phyloP scores from a whole-genome alignment of 495 filamentous ascomycete species.

The Lindgomyces ingoldianus region DNA sequence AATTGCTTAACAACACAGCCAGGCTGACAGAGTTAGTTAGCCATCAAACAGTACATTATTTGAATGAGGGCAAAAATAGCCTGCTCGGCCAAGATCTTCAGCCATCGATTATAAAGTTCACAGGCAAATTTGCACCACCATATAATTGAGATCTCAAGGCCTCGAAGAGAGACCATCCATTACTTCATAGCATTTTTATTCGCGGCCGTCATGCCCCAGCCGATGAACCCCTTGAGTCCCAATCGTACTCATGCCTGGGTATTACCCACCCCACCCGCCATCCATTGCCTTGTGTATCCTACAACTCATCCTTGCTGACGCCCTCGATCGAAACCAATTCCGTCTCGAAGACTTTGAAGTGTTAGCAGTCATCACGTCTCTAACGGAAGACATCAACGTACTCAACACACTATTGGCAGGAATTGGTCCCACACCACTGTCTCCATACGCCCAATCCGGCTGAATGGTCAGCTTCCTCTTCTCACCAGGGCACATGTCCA shows the following conservation, averaged over 20 bases:
- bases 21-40: no score
- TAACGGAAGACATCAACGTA: constrained; percentile 12
- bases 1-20: no score
- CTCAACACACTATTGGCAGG: constrained; percentile 44
- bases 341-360: constrained; percentile 46
- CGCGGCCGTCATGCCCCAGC: background rate
- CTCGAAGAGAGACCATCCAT: background rate
- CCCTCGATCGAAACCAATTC: constrained; percentile 47
- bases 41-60: background rate
- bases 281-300: background rate
- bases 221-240: background rate
- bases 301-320: constrained; percentile 43
- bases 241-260: background rate
- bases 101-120: background rate
- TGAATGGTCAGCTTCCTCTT: constrained; percentile 49
- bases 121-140: background rate
- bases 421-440: constrained; percentile 46
- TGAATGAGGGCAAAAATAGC: background rate
- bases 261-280: background rate
- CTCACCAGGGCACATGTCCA: constrained; percentile 50
- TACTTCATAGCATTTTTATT: background rate
- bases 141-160: background rate
- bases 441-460: constrained; percentile 48
- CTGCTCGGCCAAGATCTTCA: background rate
- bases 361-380: background rate